phyloP scores from a whole-genome alignment of 2,329 filamentous ascomycete species.

The Exophiala sp. region DNA sequence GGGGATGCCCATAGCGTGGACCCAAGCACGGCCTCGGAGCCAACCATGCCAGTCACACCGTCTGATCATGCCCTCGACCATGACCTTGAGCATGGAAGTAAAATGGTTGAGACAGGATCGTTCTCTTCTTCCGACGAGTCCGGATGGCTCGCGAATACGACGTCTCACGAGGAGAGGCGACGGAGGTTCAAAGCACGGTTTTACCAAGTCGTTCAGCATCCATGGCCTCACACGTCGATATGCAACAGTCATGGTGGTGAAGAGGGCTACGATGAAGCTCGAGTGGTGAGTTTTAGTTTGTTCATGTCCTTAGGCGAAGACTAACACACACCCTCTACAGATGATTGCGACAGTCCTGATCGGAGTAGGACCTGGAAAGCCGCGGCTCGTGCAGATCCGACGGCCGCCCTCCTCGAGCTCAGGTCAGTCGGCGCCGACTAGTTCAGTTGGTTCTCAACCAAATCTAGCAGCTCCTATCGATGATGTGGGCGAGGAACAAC shows the following conservation, averaged over 20 bases:
- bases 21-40: conserved; percentile 12
- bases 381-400: conserved; percentile 27
- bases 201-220: conserved; percentile 22
- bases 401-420: conserved; percentile 16
- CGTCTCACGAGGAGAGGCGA: conserved; percentile 14
- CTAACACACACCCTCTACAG: conserved; percentile 3
- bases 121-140: conserved; percentile 19
- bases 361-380: conserved; percentile 21
- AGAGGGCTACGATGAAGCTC: conserved; percentile 9
- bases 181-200: conserved; percentile 20
- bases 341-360: conserved; percentile 25
- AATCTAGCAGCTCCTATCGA: background rate
- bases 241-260: background rate
- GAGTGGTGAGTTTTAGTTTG: background rate
- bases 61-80: conserved; percentile 3
- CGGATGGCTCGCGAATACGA: conserved; percentile 23
- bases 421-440: background rate
- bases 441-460: background rate
- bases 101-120: background rate
- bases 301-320: too few species aligned
- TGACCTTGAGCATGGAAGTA: background rate
- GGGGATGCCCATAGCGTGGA: background rate
- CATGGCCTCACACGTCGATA: conserved; percentile 1
- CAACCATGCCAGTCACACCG: conserved; percentile 12
- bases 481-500: background rate